A percentile compares a stretch with the other conserved stretches of the same genome.
phyloP scores from a whole-genome alignment of 202 grass and related monocot species.

The Cymbopogon flexuosus region DNA sequence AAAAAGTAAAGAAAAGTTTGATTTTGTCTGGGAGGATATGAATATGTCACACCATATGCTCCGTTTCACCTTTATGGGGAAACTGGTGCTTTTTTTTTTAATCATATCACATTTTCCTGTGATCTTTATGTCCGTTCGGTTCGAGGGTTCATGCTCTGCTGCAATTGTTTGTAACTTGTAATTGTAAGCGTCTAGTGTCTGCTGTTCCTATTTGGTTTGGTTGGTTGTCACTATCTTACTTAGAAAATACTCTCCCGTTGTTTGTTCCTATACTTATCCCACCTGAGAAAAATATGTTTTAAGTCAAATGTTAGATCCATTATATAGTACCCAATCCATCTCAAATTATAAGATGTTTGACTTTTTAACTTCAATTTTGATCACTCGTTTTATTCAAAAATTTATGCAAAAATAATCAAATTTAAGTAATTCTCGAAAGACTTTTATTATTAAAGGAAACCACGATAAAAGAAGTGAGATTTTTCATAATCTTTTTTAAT shows the following conservation, averaged over 20 bases:
- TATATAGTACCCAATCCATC: too few species aligned
- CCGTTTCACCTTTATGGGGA: background rate
- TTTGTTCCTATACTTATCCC: too few species aligned
- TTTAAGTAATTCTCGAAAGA: too few species aligned
- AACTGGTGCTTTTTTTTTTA: background rate
- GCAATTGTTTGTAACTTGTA: background rate
- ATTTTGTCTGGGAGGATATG: background rate
- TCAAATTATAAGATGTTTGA: too few species aligned
- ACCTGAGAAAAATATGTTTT: background rate
- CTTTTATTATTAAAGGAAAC: too few species aligned
- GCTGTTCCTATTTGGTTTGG: background rate
- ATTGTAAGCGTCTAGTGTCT: background rate
- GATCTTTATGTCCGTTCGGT: background rate
- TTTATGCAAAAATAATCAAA: too few species aligned
- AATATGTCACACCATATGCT: background rate
- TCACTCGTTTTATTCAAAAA: too few species aligned
- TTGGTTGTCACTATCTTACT: background rate
- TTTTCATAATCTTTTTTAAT: too few species aligned
- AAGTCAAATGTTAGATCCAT: background rate
- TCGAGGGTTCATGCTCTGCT: background rate
- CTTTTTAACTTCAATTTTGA: too few species aligned
- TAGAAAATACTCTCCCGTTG: background rate
- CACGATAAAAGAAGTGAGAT: too few species aligned
- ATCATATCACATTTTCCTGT: background rate
- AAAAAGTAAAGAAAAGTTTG: background rate